A percentile compares a stretch with the other conserved stretches of the same genome.
Conservation (phyloP, 2,329 filamentous ascomycete genomes). For the Alternaria sp. region DNA sequence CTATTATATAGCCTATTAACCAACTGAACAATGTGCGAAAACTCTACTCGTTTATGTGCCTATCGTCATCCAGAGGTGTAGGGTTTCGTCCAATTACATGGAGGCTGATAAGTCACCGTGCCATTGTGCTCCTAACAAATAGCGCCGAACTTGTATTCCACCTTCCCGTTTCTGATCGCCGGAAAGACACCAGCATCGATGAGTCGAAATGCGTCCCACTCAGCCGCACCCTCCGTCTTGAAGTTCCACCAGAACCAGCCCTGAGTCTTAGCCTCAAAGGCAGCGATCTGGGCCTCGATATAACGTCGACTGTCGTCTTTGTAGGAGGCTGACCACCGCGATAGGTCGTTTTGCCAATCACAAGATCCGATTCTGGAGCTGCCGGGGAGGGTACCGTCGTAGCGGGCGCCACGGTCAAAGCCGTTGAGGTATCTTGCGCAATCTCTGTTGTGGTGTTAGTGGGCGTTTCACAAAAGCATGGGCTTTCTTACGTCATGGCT, state of each 20-base stretch:
- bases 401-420: conserved; percentile 66
- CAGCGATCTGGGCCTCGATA: conserved; percentile 64
- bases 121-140: conserved; percentile 27
- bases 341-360: conserved; percentile 58
- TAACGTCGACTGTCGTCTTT: conserved; percentile 60
- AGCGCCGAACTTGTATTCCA: conserved; percentile 34
- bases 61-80: neutral
- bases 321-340: conserved; percentile 57
- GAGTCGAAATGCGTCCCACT: conserved; percentile 63
- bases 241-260: conserved; percentile 69
- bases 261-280: conserved; percentile 60
- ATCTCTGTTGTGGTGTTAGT: conserved; percentile 45
- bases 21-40: conserved; percentile 9
- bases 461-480: neutral
- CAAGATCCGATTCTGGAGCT: conserved; percentile 64
- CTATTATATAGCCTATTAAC: conserved; percentile 1
- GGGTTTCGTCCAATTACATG: neutral
- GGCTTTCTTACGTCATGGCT: conserved; percentile 62
- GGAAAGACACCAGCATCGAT: conserved; percentile 63
- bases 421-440: conserved; percentile 64
- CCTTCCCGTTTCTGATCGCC: conserved; percentile 27
- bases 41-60: neutral
- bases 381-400: conserved; percentile 63
- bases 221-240: conserved; percentile 63
- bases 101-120: conserved; percentile 6